Evolutionary conservation across 148 eudicot species (phyloP).

Genomic region (Rhododendron ovatum): DNA sequence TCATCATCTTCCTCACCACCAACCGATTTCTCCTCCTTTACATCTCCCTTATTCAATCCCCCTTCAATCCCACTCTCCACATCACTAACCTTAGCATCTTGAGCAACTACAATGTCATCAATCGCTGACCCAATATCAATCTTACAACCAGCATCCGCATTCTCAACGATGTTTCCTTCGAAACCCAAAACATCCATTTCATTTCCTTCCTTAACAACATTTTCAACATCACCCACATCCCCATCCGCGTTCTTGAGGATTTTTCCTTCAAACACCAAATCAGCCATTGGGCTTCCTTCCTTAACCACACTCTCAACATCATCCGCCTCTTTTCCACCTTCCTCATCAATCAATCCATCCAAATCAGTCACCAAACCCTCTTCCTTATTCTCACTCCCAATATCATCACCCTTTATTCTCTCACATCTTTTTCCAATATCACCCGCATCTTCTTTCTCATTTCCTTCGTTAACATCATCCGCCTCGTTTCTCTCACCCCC

Average conservation of each 20-base stretch:
- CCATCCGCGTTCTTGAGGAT: neutral
- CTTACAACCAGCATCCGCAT: neutral
- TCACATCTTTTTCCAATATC: neutral
- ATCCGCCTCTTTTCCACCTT: slow-evolving; percentile 1
- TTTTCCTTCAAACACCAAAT: slow-evolving; percentile 8
- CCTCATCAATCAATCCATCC: slow-evolving; percentile 4
- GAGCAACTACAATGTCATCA: slow-evolving; percentile 10
- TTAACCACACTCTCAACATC: neutral
- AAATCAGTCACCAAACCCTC: neutral
- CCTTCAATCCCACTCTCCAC: slow-evolving; percentile 17
- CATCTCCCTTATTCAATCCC: slow-evolving; percentile 12
- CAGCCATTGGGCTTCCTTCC: neutral
- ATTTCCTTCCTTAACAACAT: neutral
- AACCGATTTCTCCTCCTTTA: slow-evolving; percentile 12
- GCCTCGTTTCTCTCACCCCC: neutral
- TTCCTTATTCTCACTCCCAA: neutral
- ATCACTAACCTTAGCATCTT: neutral
- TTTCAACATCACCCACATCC: neutral
- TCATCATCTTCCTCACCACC: slow-evolving; percentile 54
- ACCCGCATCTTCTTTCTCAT: neutral
- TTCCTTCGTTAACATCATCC: neutral
- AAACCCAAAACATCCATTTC: neutral
- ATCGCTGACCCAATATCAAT: neutral
- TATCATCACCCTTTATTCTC: neutral
- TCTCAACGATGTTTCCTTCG: neutral